Evolutionary conservation across 495 filamentous ascomycete genomes (phyloP).

Genomic region (Hypoxylon rickii): DNA sequence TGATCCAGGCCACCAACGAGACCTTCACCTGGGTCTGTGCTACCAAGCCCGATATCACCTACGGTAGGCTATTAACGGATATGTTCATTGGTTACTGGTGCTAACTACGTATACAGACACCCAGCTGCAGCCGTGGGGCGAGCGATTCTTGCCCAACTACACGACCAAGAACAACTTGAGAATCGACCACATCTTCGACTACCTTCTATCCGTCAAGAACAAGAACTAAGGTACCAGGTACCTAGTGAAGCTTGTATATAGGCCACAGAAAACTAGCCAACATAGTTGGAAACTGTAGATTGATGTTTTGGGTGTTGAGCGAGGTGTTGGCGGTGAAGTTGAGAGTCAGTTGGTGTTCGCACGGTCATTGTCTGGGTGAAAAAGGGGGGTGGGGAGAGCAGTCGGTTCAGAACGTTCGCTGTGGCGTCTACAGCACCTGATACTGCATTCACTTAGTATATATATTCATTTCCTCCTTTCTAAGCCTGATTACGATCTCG

Average conservation of each 20-base stretch:
- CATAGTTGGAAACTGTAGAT: background rate
- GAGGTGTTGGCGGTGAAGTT: background rate
- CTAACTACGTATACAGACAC: slow-evolving; percentile 23
- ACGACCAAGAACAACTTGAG: slow-evolving; percentile 13
- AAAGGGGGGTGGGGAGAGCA: background rate
- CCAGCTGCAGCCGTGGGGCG: slow-evolving; percentile 29
- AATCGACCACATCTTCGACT: slow-evolving; percentile 30
- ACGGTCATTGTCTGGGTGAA: background rate
- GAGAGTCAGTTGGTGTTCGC: background rate
- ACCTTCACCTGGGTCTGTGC: slow-evolving; percentile 41
- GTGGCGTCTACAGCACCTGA: background rate
- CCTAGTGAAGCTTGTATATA: background rate
- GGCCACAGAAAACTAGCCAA: background rate
- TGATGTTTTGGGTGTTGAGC: too few relatives aligned
- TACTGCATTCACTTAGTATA: background rate
- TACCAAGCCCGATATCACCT: slow-evolving; percentile 45
- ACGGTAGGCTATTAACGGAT: slow-evolving; percentile 37
- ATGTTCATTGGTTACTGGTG: background rate
- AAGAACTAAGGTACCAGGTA: too few relatives aligned
- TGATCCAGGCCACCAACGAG: slow-evolving; percentile 40
- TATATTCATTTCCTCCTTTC: background rate
- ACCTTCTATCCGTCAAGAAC: slow-evolving; percentile 5
- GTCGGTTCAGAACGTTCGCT: background rate
- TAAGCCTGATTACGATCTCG: background rate
- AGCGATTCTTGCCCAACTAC: slow-evolving; percentile 29